phyloP scores from a whole-genome alignment of 1,284 basidiomycete genomes.

The Phellopilus nigrolimitatus region DNA sequence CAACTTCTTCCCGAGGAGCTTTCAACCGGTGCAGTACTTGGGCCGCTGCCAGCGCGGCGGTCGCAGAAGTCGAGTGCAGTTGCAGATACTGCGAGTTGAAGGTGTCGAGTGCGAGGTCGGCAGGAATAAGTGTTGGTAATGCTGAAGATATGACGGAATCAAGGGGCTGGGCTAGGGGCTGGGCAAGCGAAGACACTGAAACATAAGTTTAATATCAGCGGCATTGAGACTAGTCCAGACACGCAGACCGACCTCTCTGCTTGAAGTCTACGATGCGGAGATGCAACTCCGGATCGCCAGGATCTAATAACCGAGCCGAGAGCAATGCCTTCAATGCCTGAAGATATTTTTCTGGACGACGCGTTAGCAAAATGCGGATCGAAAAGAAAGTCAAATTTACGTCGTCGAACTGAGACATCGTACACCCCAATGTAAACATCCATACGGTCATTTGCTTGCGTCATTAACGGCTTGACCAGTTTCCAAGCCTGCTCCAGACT shows the following conservation, averaged over 20 bases:
- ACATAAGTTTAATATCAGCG: neutral
- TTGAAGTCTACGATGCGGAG: slow-evolving; percentile 66
- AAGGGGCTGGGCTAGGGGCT: slow-evolving; percentile 39
- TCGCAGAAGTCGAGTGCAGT: slow-evolving; percentile 43
- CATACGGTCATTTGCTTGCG: slow-evolving; percentile 46
- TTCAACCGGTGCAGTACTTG: slow-evolving; percentile 45
- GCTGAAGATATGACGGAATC: slow-evolving; percentile 42
- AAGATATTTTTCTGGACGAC: slow-evolving; percentile 83
- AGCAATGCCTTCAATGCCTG: slow-evolving; percentile 74
- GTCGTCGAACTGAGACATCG: slow-evolving; percentile 76
- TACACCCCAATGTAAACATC: slow-evolving; percentile 76
- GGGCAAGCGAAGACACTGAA: slow-evolving; percentile 39
- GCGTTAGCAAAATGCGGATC: neutral
- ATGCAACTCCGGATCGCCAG: slow-evolving; percentile 66
- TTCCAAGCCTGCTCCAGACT: slow-evolving; percentile 77
- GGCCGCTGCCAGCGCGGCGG: slow-evolving; percentile 58
- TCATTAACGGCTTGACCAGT: slow-evolving; percentile 64
- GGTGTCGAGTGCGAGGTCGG: slow-evolving; percentile 52
- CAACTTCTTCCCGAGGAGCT: slow-evolving; percentile 51
- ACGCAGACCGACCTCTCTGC: slow-evolving; percentile 39
- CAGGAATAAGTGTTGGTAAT: slow-evolving; percentile 50
- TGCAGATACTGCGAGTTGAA: slow-evolving; percentile 78
- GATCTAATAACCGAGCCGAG: slow-evolving; percentile 51
- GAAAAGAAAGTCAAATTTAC: slow-evolving; percentile 39
- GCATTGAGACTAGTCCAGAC: no score